Evolutionary conservation across 768 basidiomycete genomes (phyloP).

Genomic region (Gautieria morchelliformis): DNA sequence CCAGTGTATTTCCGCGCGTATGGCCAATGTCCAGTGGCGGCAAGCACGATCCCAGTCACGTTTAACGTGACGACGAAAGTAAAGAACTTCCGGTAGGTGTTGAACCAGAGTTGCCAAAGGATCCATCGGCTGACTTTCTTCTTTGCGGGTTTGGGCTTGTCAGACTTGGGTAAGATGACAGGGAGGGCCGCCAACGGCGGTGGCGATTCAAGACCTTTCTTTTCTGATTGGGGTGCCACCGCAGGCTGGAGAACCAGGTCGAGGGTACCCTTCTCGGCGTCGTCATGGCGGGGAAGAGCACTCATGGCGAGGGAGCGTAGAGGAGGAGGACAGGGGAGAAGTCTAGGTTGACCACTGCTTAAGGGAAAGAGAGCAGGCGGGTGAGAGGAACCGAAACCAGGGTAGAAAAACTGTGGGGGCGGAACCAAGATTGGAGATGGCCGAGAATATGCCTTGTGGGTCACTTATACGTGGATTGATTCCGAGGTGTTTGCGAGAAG

Average conservation of each 20-base stretch:
- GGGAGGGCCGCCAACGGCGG: not conserved
- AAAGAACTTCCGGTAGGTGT: constrained; percentile 75
- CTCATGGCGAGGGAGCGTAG: not conserved
- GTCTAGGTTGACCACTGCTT: not conserved
- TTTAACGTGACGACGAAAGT: constrained; percentile 52
- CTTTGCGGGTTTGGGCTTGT: constrained; percentile 35
- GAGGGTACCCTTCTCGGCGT: constrained; percentile 6
- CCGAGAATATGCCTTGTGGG: not conserved
- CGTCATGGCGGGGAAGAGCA: constrained; percentile 5
- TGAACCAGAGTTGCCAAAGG: constrained; percentile 63
- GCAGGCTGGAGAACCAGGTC: not conserved
- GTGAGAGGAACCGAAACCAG: not conserved
- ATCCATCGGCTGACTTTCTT: constrained; percentile 53
- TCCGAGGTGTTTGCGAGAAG: constrained; percentile 9
- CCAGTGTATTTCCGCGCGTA: constrained; percentile 60
- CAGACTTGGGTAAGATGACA: not conserved
- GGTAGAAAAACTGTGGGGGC: not conserved
- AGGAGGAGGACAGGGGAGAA: not conserved
- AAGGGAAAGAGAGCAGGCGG: constrained; percentile 1
- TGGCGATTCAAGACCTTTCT: not conserved
- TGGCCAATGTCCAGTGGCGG: constrained; percentile 53
- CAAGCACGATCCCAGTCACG: constrained; percentile 46
- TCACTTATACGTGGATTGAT: constrained; percentile 8
- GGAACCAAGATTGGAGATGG: constrained; percentile 3
- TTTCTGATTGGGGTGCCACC: not conserved